Evolutionary conservation across 345 rosid species (phyloP).

Genomic region (Linum usitatissimum): DNA sequence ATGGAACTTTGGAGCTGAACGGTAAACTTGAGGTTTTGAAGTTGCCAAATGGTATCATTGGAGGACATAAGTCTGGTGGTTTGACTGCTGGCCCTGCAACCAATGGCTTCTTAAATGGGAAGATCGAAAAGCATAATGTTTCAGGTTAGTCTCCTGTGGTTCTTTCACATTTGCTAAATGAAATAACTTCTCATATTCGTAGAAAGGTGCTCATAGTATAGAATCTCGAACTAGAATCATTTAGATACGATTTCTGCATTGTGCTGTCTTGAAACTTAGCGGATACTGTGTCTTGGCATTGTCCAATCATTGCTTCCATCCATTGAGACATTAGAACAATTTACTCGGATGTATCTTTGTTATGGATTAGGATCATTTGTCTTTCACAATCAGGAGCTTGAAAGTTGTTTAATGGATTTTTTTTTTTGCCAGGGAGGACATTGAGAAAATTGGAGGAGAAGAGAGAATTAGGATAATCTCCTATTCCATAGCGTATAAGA

Average conservation of each 20-base stretch:
- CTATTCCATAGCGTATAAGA: too few relatives aligned
- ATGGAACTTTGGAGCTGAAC: slow-evolving; percentile 17
- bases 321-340: background rate
- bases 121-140: slow-evolving; percentile 32
- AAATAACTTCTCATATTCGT: background rate
- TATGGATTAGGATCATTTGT: background rate
- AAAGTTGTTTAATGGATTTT: background rate
- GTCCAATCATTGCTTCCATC: background rate
- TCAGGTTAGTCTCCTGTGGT: slow-evolving; percentile 31
- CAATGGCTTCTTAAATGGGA: slow-evolving; percentile 32
- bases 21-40: slow-evolving; percentile 23
- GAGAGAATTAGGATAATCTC: too few relatives aligned
- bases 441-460: background rate
- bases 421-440: background rate
- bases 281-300: background rate
- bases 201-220: background rate
- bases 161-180: background rate
- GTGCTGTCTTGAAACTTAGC: slow-evolving; percentile 1
- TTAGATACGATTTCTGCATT: background rate
- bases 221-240: background rate
- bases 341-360: background rate
- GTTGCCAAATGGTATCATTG: slow-evolving; percentile 34
- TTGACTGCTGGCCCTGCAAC: slow-evolving; percentile 20
- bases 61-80: slow-evolving; percentile 12
- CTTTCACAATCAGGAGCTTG: background rate